A percentile compares a stretch with the other conserved stretches of the same genome.
phyloP scores from a whole-genome alignment of 108 stramenopile genomes.

The Discostella pseudostelligera region DNA sequence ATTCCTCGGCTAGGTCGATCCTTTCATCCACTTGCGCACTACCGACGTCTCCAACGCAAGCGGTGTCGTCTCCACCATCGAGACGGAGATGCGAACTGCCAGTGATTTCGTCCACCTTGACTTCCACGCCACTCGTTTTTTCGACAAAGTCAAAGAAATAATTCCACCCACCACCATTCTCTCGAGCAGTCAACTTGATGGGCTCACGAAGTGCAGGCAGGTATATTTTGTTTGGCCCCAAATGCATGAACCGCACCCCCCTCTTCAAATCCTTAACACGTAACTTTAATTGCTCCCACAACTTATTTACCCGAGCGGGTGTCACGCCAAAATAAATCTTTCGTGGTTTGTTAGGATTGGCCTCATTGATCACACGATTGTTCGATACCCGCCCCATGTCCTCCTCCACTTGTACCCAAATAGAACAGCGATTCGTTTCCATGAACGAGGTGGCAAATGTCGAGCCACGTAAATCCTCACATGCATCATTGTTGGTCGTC shows the following conservation, averaged over 20 bases:
- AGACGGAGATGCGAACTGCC: slow-evolving; percentile 66
- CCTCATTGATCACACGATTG: slow-evolving; percentile 50
- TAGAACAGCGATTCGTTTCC: slow-evolving; percentile 60
- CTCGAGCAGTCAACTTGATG: slow-evolving; percentile 26
- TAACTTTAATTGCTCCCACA: slow-evolving; percentile 58
- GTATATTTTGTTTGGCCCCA: slow-evolving; percentile 73
- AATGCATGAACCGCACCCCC: slow-evolving; percentile 71
- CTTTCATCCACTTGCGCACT: slow-evolving; percentile 43
- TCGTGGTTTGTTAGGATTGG: slow-evolving; percentile 49
- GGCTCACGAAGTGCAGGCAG: slow-evolving; percentile 57
- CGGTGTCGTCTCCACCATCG: slow-evolving; percentile 52
- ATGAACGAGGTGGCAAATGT: slow-evolving; percentile 76
- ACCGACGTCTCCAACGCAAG: slow-evolving; percentile 13
- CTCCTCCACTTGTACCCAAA: slow-evolving; percentile 79
- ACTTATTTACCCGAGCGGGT: slow-evolving; percentile 49
- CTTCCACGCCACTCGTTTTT: slow-evolving; percentile 52
- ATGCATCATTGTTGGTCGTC: slow-evolving; percentile 36
- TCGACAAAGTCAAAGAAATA: slow-evolving; percentile 76
- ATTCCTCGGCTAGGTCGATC: slow-evolving; percentile 65
- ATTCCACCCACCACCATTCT: slow-evolving; percentile 13
- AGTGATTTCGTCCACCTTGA: slow-evolving; percentile 68
- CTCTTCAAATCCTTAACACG: slow-evolving; percentile 59
- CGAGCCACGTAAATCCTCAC: slow-evolving; percentile 56
- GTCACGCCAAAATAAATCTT: slow-evolving; percentile 77
- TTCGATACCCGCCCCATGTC: slow-evolving; percentile 76